phyloP scores from a whole-genome alignment of 2,329 filamentous ascomycete genomes.

The Teratosphaeria viscida region DNA sequence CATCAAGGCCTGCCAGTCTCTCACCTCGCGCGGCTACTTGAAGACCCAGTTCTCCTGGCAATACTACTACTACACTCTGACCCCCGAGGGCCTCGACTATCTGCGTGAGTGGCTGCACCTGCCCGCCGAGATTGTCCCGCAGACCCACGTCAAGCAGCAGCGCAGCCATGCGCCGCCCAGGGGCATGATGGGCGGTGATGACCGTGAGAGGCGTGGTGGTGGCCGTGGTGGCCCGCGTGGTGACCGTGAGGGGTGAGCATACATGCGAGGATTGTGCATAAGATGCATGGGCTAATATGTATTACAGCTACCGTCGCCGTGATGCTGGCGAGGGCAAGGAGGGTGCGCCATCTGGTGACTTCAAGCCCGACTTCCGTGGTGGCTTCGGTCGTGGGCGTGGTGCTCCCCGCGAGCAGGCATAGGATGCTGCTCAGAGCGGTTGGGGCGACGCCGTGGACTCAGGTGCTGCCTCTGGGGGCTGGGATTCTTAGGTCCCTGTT shows the following conservation, averaged over 20 bases:
- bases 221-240: constrained; percentile 66
- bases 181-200: constrained; percentile 87
- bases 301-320: constrained; percentile 20
- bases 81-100: constrained; percentile 98
- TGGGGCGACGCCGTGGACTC: constrained; percentile 4
- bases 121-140: constrained; percentile 96
- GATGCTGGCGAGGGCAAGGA: constrained; percentile 62
- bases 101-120: constrained; percentile 99
- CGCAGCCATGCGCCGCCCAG: constrained; percentile 95
- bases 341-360: constrained; percentile 73
- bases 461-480: background rate
- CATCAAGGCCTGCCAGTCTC: constrained; percentile 97
- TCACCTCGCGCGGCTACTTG: constrained; percentile 95
- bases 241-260: constrained; percentile 57
- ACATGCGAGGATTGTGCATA: background rate
- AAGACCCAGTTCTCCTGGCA: constrained; percentile 99
- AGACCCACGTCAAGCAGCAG: constrained; percentile 99
- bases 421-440: constrained; percentile 12
- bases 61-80: constrained; percentile 99
- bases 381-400: constrained; percentile 59
- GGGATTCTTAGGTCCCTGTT: background rate
- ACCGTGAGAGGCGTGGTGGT: constrained; percentile 68
- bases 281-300: background rate
- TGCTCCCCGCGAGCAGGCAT: constrained; percentile 42
- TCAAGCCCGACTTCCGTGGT: constrained; percentile 71